A percentile compares a stretch with the other conserved stretches of the same genome.
Conservation (phyloP, 345 rosid species). For the Brassica cretica region DNA sequence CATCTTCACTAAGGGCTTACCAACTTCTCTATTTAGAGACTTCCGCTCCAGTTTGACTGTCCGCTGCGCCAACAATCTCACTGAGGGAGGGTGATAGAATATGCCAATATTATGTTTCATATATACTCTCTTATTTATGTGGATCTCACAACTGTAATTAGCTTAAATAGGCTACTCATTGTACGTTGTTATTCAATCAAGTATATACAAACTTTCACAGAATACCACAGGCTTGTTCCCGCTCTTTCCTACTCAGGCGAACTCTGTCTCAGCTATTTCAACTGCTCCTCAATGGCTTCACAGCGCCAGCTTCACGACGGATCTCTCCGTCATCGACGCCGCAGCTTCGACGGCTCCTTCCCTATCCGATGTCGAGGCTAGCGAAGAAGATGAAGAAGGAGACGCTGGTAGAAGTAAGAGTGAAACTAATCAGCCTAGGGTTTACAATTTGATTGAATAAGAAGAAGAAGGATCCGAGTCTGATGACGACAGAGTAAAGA, state of each 20-base stretch:
- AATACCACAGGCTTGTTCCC: constrained; percentile 46
- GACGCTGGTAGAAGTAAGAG: constrained; percentile 13
- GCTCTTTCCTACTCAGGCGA: constrained; percentile 36
- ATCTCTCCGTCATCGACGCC: constrained; percentile 59
- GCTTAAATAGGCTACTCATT: no score
- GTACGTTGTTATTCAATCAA: no score
- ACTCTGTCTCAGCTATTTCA: constrained; percentile 30
- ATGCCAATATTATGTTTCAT: no score
- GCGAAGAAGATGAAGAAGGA: constrained; percentile 47
- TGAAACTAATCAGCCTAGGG: constrained; percentile 17
- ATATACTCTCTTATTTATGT: no score
- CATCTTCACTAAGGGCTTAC: no score
- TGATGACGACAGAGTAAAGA: constrained; percentile 40
- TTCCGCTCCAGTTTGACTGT: no score
- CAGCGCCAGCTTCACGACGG: constrained; percentile 81
- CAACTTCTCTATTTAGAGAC: no score
- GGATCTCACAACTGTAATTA: no score
- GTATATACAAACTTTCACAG: not conserved
- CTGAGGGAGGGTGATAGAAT: no score
- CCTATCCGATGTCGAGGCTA: constrained; percentile 6
- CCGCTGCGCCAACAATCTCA: no score
- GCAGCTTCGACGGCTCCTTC: constrained; percentile 44
- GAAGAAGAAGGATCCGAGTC: constrained; percentile 37
- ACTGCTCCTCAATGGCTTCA: constrained; percentile 64
- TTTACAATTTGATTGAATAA: constrained; percentile 53